These are phyloP conservation scores for Phytophthora podocarpi DNA, from an alignment of 352 stramenopile species.

Conservation along the genomic window DNA sequence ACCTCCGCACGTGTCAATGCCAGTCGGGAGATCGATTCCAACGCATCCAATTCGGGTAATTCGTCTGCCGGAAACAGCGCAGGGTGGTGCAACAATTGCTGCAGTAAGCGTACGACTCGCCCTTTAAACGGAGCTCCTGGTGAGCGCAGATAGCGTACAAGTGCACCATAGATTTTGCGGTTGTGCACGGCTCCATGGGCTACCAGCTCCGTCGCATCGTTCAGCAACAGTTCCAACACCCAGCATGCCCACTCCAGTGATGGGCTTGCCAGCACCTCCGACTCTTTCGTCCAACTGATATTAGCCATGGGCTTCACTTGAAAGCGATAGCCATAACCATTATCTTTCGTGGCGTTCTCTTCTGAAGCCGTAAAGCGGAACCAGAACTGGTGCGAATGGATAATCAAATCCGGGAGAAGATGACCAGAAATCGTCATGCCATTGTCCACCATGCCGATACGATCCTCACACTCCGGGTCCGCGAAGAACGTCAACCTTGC, in stretches of 20 bases:
- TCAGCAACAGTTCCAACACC: slow-evolving; percentile 82
- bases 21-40: slow-evolving; percentile 67
- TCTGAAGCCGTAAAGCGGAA: slow-evolving; percentile 78
- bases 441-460: slow-evolving; percentile 57
- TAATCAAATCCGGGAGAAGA: slow-evolving; percentile 65
- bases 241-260: slow-evolving; percentile 89
- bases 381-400: slow-evolving; percentile 83
- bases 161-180: slow-evolving; percentile 75
- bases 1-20: slow-evolving; percentile 60
- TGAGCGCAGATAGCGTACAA: slow-evolving; percentile 83
- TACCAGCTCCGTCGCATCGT: slow-evolving; percentile 72
- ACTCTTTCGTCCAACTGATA: slow-evolving; percentile 83
- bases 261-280: slow-evolving; percentile 71
- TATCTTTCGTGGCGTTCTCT: slow-evolving; percentile 60
- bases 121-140: slow-evolving; percentile 82
- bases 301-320: slow-evolving; percentile 81
- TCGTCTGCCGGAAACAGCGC: slow-evolving; percentile 62
- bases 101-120: slow-evolving; percentile 72
- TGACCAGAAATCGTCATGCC: slow-evolving; percentile 42
- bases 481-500: slow-evolving; percentile 75
- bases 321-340: slow-evolving; percentile 85
- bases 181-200: slow-evolving; percentile 78
- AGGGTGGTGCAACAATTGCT: slow-evolving; percentile 74
- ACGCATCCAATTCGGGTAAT: slow-evolving; percentile 61
- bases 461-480: slow-evolving; percentile 68